Evolutionary conservation across 2,329 filamentous ascomycete genomes (phyloP), one percentile per base, ranked within the genome.

Genomic region (Mycosphaerella arachidis): DNA sequence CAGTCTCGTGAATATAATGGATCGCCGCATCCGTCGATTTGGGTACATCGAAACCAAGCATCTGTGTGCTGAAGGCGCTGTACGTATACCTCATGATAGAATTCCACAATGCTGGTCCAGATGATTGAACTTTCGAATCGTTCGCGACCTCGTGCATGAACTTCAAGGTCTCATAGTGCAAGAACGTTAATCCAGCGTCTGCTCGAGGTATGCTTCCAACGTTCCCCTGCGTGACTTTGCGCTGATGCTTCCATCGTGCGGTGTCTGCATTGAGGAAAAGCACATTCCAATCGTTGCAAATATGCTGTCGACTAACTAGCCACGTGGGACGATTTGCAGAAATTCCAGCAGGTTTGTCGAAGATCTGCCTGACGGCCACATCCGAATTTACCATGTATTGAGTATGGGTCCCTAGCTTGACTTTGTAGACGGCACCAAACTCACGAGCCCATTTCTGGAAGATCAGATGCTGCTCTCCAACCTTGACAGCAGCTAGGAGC

Each of bases 271-370:
- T 60, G 33, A 57, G 31, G 10, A 54, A 29, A 13, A 60, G 33
- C 13, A 60, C 54, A 30, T 53, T 56, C 46, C 45, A 56, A 30
- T 53, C 48, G 33, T 56, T 56, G 48, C 58, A 56, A 8, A 60
- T 60, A 43, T 60, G 58, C 8, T 60, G n/a, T 16, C 58, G 10
- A 29, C 58, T 57, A 29, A 60, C 48, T 3, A 60, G 54, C 54
- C 54, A 57, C 6, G 54, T 40, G 10, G 58, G 58, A 30, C 58
- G 29, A 45, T 57, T 60, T 6, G 58, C 48, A n/a, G 37, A 60
- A 4, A 50, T 29, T 6, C 6, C 48, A 31, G 55, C 48, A 6
- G 58, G 13, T 51, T 57, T 60, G 20, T 60, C 58, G 40, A 60
- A 54, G 27, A 60, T 57, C 7, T 30, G 40, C 30, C 57, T 60